phyloP scores from a whole-genome alignment of 2,329 filamentous ascomycete genomes.

The Apiospora rasikravindrae region DNA sequence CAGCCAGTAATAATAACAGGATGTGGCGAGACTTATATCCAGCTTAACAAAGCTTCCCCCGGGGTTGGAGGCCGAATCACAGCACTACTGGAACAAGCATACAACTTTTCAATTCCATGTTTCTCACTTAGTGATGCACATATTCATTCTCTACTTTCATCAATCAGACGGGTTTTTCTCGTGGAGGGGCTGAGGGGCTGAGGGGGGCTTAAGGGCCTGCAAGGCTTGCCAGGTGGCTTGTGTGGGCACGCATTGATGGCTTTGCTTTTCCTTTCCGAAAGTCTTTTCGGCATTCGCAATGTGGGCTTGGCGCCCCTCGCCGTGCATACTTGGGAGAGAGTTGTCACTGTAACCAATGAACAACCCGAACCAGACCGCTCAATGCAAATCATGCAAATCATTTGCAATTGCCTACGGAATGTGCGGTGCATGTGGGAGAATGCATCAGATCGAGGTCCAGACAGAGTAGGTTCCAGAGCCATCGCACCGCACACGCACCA shows the following conservation, averaged over 20 bases:
- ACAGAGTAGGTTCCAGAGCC: neutral
- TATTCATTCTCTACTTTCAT: neutral
- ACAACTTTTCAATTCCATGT: no score
- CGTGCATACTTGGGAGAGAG: neutral
- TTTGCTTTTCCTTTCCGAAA: neutral
- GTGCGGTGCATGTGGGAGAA: neutral
- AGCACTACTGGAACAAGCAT: neutral
- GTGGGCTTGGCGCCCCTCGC: neutral
- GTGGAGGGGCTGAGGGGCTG: neutral
- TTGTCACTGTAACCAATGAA: slow-evolving; percentile 1
- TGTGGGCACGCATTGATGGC: neutral
- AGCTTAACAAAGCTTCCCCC: neutral
- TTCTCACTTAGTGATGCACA: no score
- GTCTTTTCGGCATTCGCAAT: slow-evolving; percentile 3
- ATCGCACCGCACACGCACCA: neutral
- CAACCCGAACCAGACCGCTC: neutral
- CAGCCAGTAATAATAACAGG: neutral
- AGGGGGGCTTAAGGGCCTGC: neutral
- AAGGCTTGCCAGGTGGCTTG: neutral
- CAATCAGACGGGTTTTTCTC: neutral
- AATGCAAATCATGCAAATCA: slow-evolving; percentile 3
- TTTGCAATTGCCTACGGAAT: neutral
- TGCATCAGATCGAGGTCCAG: neutral
- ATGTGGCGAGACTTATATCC: neutral
- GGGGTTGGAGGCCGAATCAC: neutral